These are phyloP conservation scores for Salvia rosmarinus DNA, from an alignment of 257 asterid genomes.

Conservation along the genomic window DNA sequence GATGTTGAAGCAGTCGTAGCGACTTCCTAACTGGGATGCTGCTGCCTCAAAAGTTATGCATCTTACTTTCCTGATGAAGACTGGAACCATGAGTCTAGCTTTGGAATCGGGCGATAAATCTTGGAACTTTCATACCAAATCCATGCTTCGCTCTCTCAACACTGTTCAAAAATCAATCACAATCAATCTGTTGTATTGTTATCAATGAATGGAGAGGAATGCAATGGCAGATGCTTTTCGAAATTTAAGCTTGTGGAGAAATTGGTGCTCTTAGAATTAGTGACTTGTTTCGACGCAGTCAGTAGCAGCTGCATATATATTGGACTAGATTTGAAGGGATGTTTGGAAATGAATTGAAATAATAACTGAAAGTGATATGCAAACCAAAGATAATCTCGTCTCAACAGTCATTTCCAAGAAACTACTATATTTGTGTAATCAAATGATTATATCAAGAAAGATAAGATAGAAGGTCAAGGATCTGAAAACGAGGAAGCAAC, in stretches of 20 bases:
- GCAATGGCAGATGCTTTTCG: neutral
- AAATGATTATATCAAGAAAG: neutral
- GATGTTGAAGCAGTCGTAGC: neutral
- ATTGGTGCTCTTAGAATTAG: neutral
- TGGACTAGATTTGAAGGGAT: neutral
- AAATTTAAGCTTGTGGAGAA: neutral
- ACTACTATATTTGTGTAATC: too few species aligned
- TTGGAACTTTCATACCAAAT: constrained; percentile 89
- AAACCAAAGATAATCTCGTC: too few species aligned
- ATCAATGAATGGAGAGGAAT: neutral
- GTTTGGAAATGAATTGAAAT: neutral
- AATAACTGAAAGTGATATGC: neutral
- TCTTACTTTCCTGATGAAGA: neutral
- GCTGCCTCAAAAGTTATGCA: neutral
- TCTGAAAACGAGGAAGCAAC: neutral
- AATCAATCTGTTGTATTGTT: neutral
- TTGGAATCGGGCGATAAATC: constrained; percentile 44
- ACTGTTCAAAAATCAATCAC: constrained; percentile 52
- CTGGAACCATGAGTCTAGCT: constrained; percentile 35
- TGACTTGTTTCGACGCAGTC: neutral
- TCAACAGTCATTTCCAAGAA: too few species aligned
- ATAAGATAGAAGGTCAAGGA: neutral
- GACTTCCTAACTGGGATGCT: neutral
- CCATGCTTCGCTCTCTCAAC: constrained; percentile 78
- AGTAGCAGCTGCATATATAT: neutral